Evolutionary conservation across 73 alveolate species (phyloP).

Genomic region (Tetrahymena thermophila): DNA sequence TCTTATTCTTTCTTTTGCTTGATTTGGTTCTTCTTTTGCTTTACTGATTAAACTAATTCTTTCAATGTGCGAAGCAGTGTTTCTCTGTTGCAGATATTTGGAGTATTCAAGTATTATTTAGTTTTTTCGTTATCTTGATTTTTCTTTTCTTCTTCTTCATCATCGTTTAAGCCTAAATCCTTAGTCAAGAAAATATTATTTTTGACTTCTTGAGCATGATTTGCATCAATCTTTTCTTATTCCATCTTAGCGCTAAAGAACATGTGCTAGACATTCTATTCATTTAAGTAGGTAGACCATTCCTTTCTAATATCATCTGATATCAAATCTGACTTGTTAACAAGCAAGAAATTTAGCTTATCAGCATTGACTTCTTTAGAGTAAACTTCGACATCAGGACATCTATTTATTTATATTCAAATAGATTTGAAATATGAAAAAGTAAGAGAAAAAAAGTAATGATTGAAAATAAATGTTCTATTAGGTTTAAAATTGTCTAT

Average conservation of each 20-base stretch:
- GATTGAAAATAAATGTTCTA: not conserved
- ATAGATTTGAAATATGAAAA: no score
- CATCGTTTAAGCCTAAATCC: conserved; percentile 12
- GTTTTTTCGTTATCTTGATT: conserved; percentile 33
- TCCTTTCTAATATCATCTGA: conserved; percentile 75
- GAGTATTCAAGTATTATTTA: conserved; percentile 29
- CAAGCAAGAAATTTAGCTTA: conserved; percentile 17
- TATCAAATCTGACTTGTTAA: conserved; percentile 95
- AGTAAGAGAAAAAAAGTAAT: not conserved
- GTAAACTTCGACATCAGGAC: not conserved
- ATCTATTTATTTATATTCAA: not conserved
- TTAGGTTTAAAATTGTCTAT: no score
- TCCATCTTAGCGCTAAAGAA: conserved; percentile 91
- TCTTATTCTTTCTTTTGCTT: not conserved
- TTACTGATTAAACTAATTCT: conserved; percentile 11
- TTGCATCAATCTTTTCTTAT: conserved; percentile 69
- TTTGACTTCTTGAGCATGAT: conserved; percentile 56
- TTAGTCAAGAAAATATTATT: conserved; percentile 41
- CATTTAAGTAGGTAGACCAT: conserved; percentile 88
- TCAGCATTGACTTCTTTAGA: not conserved
- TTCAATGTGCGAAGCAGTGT: conserved; percentile 6
- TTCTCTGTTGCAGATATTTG: conserved; percentile 22
- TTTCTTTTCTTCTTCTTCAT: conserved; percentile 34
- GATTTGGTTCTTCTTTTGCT: not conserved
- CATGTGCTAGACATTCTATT: conserved; percentile 68